phyloP scores from a whole-genome alignment of 2,329 filamentous ascomycete species.

The Allantophomopsis cytisporea region DNA sequence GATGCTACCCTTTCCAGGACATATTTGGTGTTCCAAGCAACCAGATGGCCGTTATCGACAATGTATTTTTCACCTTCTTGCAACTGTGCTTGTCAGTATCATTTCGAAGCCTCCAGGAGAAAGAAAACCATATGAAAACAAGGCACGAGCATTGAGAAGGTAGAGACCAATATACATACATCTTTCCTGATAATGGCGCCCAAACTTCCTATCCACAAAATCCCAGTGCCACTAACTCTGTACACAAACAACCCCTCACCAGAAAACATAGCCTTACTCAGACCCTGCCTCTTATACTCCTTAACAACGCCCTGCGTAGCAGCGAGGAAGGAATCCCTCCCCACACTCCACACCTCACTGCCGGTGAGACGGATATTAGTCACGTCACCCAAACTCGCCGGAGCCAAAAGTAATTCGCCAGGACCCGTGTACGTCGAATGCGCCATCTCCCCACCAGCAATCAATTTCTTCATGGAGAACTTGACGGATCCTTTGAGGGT shows the following conservation, averaged over 20 bases:
- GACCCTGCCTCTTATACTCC: constrained; percentile 72
- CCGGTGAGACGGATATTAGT: constrained; percentile 64
- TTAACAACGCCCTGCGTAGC: constrained; percentile 78
- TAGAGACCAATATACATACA: constrained; percentile 36
- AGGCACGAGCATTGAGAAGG: background rate
- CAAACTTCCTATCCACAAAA: constrained; percentile 86
- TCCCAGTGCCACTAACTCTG: constrained; percentile 65
- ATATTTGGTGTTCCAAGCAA: constrained; percentile 96
- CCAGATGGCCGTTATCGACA: constrained; percentile 83
- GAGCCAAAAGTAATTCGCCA: constrained; percentile 78
- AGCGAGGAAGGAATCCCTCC: constrained; percentile 76
- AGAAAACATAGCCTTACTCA: constrained; percentile 86
- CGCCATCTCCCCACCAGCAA: constrained; percentile 67
- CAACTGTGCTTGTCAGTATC: constrained; percentile 21
- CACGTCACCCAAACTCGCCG: constrained; percentile 70
- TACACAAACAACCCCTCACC: constrained; percentile 89
- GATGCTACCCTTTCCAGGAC: constrained; percentile 79
- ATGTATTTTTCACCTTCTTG: constrained; percentile 72
- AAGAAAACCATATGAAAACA: background rate
- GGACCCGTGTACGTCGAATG: constrained; percentile 77
- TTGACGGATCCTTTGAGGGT: constrained; percentile 73
- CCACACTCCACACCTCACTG: constrained; percentile 57
- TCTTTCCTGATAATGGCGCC: constrained; percentile 93
- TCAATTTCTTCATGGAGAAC: constrained; percentile 84
- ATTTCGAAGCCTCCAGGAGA: background rate